Conservation (phyloP, 495 filamentous ascomycete species). For the Podospora didyma region DNA sequence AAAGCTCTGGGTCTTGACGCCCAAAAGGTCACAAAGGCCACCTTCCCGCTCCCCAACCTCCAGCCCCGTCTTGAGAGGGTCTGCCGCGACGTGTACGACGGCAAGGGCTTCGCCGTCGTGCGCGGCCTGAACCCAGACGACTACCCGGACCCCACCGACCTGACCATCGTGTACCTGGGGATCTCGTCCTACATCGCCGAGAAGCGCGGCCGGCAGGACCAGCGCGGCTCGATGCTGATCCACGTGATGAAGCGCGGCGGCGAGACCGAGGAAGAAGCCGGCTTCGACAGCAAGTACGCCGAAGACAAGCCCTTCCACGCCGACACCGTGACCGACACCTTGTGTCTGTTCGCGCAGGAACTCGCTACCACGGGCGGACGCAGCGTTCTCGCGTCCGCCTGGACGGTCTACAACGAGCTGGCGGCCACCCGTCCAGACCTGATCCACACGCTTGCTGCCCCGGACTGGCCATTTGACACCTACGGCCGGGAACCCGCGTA, state of each 20-base stretch:
- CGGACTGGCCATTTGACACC: slow-evolving; percentile 46
- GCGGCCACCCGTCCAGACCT: slow-evolving; percentile 52
- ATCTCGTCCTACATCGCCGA: slow-evolving; percentile 20
- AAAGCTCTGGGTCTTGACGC: slow-evolving; percentile 1
- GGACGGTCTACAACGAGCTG: slow-evolving; percentile 54
- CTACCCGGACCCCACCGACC: slow-evolving; percentile 15
- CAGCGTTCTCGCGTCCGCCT: slow-evolving; percentile 44
- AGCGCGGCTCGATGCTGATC: slow-evolving; percentile 24
- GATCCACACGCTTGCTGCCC: slow-evolving; percentile 42
- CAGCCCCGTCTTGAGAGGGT: slow-evolving; percentile 8
- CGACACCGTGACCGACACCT: slow-evolving; percentile 53
- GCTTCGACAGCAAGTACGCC: slow-evolving; percentile 17
- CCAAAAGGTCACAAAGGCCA: slow-evolving; percentile 17
- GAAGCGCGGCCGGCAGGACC: slow-evolving; percentile 21
- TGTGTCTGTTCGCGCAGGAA: slow-evolving; percentile 51
- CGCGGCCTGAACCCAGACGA: slow-evolving; percentile 42
- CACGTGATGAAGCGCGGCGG: slow-evolving; percentile 22
- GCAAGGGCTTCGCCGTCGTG: slow-evolving; percentile 48
- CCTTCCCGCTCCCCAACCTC: slow-evolving; percentile 21
- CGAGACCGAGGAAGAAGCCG: slow-evolving; percentile 8
- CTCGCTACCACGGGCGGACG: slow-evolving; percentile 45
- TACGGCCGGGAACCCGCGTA: slow-evolving; percentile 27
- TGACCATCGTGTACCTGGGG: slow-evolving; percentile 23
- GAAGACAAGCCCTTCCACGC: slow-evolving; percentile 53
- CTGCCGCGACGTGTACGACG: slow-evolving; percentile 33